Evolutionary conservation across 2,329 filamentous ascomycete genomes (phyloP), one percentile per base, ranked within the genome.

Genomic region (Aspergillus sp.): DNA sequence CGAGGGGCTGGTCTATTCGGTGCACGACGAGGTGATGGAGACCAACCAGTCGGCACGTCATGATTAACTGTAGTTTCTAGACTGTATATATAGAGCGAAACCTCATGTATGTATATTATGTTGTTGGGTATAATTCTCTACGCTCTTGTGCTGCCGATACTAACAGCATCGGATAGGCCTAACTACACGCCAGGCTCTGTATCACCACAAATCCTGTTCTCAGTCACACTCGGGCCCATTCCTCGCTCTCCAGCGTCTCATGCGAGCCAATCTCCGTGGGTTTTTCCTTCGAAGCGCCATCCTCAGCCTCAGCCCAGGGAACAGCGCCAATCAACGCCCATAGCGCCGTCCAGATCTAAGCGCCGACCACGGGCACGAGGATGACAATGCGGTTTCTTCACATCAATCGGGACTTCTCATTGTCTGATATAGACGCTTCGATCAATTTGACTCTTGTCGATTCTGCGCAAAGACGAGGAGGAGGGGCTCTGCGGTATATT

Each of bases 1-100:
- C 1, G 78, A 83, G 29, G 57, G 42, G 11, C 45, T 64, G 8
- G 53, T 46, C 15, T 45, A 52, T 29, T 48, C 46, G 13, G 44
- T 58, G 7, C 50, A 58, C 34, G 48, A 55, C 15, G 49, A 55
- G 37, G 48, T 47, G 13, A 38, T 37, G 34, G 44, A 40, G 26
- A 22, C 19, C 19, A 22, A 22, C 10, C 19, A 22, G 10, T 22
- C 19, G 10, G 19, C 19, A 6, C 40, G 48, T 30, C 33, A 30
- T 15, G 40, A 38, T 13, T 36, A 33, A 42, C n/a, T n/a, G n/a
- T n/a, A n/a, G n/a, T n/a, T n/a, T n/a, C n/a, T n/a, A n/a, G n/a
- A n/a, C n/a, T n/a, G n/a, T n/a, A n/a, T n/a, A n/a, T n/a, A n/a
- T n/a, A n/a, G n/a, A n/a, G n/a, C n/a, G n/a, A n/a, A n/a, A n/a